Conservation (phyloP, 2,329 filamentous ascomycete species). For the Colletotrichum theobromicola region DNA sequence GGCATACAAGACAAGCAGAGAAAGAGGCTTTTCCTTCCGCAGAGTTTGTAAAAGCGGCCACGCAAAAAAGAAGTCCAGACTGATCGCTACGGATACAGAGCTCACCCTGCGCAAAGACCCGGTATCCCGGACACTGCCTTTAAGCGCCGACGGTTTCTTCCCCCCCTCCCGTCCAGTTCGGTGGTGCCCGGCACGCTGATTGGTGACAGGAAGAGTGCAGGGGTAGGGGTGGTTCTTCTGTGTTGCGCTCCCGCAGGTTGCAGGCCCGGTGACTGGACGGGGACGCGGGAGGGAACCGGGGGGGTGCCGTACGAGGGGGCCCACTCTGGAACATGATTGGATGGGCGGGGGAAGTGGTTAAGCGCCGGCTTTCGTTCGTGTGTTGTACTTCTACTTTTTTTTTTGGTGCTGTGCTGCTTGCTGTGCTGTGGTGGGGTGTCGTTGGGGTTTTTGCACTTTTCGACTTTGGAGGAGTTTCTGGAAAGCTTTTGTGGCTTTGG, state of each 20-base stretch:
- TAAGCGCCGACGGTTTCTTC: background rate
- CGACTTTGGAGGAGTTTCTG: background rate
- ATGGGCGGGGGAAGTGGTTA: background rate
- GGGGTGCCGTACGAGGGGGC: background rate
- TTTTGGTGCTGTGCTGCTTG: too few relatives aligned
- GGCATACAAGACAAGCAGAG: background rate
- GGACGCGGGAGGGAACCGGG: background rate
- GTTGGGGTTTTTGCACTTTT: background rate
- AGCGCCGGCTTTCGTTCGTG: background rate
- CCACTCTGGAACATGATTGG: background rate
- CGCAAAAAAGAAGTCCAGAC: background rate
- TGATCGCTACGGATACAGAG: too few relatives aligned
- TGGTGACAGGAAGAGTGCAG: accelerated
- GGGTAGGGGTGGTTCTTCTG: background rate
- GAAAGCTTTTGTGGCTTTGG: background rate
- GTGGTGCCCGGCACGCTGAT: background rate
- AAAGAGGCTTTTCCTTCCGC: too few relatives aligned
- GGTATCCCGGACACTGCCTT: slow-evolving; percentile 24
- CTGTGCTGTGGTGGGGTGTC: background rate
- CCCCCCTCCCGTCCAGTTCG: background rate
- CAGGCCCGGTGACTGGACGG: background rate
- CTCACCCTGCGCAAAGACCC: background rate
- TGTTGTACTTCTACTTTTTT: background rate
- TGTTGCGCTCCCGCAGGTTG: background rate
- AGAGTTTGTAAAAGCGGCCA: slow-evolving; percentile 21